Percentiles rank a stretch among this genome's conserved stretches.
Conservation (phyloP, 1,139 yeast species). For the Pneumocystis wakefieldiae region DNA sequence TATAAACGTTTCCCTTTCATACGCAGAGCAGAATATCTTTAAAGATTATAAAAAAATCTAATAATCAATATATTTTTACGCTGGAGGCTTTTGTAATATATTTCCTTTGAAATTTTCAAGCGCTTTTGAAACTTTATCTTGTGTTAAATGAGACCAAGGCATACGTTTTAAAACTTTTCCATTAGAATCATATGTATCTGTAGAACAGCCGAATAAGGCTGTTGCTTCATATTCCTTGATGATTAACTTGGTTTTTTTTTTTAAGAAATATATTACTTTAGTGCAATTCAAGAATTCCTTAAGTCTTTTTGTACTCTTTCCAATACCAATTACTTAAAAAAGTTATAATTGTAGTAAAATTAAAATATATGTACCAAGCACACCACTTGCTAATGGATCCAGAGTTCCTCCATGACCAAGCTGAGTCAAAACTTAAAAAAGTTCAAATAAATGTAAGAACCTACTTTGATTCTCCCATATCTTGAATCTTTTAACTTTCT, state of each 20-base stretch:
- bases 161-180: constrained; percentile 60
- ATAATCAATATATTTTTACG: constrained; percentile 20
- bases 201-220: constrained; percentile 76
- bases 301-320: constrained; percentile 71
- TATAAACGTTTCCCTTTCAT: constrained; percentile 89
- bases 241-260: background rate
- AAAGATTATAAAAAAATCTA: background rate
- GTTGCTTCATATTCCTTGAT: constrained; percentile 57
- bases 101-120: constrained; percentile 58
- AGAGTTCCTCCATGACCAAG: constrained; percentile 98
- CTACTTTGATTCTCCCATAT: background rate
- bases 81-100: constrained; percentile 83
- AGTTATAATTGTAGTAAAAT: background rate
- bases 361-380: constrained; percentile 26
- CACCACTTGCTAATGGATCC: constrained; percentile 91
- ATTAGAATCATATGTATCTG: constrained; percentile 88
- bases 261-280: constrained; percentile 17
- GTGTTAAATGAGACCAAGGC: constrained; percentile 42
- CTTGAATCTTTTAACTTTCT: background rate
- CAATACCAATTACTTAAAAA: constrained; percentile 62
- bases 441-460: background rate
- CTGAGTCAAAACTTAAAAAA: constrained; percentile 20
- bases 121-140: constrained; percentile 35
- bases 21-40: constrained; percentile 65
- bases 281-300: constrained; percentile 55